Evolutionary conservation across 2,329 filamentous ascomycete species (phyloP), one percentile per base, ranked within the genome.

Genomic region (Incumbomyces delicatus): DNA sequence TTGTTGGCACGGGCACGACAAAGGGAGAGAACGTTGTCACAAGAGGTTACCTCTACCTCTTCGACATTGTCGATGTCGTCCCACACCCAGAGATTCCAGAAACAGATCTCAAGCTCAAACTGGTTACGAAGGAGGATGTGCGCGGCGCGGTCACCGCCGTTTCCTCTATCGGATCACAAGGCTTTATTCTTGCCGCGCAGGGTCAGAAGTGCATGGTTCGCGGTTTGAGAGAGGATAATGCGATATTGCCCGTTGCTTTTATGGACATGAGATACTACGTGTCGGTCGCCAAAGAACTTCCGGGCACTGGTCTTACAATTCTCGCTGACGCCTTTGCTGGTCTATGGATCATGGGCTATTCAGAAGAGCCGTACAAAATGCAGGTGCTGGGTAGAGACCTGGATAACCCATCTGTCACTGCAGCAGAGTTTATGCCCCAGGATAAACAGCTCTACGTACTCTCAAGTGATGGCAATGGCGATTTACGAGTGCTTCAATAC

Each of bases 201-300:
- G 92, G 92, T 1, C 89, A 95, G 60, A 98, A 98, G 66, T 90
- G 88, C 63, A 94, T 98, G 85, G 88, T 98, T 1, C 77, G 92
- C 49, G 92, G 92, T 34, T 74, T 98, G 2, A 95, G 95, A 63
- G 92, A 98, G 64, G 92, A 98, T 61, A 87, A 89, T 1, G 88
- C 85, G 1, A 75, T 96, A 44, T 73, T 96, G 1, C 92, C 92
- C 0, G 90, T 98, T 2, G 92, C 92, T 0, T 98, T 98, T 61
- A 85, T 98, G 74, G 92, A 98, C 60, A 94, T 95, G 81, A 92
- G 87, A 67, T 94, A 86, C 65, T 92, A 95, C 59, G 87, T 95
- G 11, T 86, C 81, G 2, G 80, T 83, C n/a, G 77, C 87, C 45
- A 92, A 89, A 60, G 86, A 87, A 58, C 74, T 98, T 14, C 80